Conservation (phyloP, 2,329 filamentous ascomycete genomes). For the Ceratocystis papillata region DNA sequence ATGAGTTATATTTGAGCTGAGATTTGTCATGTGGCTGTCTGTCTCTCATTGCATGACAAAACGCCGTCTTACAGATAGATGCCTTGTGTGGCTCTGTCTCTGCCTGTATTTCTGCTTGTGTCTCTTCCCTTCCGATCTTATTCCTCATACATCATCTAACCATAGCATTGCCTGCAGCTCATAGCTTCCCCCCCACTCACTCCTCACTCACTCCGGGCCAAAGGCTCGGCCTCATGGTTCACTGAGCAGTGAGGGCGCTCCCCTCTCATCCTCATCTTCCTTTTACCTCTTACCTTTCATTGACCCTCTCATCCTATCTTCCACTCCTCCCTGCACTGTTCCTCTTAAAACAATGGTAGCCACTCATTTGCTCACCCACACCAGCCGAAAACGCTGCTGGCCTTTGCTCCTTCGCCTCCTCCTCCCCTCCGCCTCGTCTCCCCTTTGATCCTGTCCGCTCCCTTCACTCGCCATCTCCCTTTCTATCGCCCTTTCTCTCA, state of each 20-base stretch:
- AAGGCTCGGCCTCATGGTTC: slow-evolving; percentile 11
- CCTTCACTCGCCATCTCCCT: background rate
- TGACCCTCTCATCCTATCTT: background rate
- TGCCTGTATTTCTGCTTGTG: background rate
- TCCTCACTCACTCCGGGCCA: slow-evolving; percentile 6
- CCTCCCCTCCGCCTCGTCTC: background rate
- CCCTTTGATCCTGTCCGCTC: background rate
- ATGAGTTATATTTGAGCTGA: no score
- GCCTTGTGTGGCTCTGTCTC: background rate
- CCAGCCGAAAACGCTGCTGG: no score
- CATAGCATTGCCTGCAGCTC: no score
- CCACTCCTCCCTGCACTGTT: background rate
- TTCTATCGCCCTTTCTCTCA: background rate
- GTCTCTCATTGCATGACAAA: no score
- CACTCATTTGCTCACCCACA: background rate
- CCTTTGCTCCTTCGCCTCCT: background rate
- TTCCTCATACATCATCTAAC: background rate
- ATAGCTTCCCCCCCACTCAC: background rate
- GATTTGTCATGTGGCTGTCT: no score
- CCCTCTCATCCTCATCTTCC: background rate
- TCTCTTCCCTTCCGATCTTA: background rate
- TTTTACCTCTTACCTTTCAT: background rate
- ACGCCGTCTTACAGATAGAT: no score
- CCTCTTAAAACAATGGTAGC: background rate
- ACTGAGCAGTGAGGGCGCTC: background rate